Conservation (phyloP, 148 eudicot genomes). For the Chenopodium quinoa region DNA sequence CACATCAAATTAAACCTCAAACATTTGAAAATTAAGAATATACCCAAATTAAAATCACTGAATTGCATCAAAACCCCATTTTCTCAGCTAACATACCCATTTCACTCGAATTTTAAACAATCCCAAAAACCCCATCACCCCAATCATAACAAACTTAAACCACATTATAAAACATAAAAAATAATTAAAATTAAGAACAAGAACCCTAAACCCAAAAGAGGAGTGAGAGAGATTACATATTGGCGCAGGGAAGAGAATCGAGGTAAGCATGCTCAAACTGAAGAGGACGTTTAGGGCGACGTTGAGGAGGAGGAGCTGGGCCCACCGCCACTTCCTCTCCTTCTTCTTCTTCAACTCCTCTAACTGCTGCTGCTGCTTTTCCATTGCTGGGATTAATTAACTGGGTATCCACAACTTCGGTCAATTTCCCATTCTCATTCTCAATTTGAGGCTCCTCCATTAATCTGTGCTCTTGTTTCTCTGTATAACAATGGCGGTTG, state of each 20-base stretch:
- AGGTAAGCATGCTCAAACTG: constrained; percentile 93
- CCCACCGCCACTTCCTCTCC: constrained; percentile 56
- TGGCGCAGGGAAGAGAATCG: constrained; percentile 87
- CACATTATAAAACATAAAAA: background rate
- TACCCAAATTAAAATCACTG: too few species aligned
- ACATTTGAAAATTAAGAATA: background rate
- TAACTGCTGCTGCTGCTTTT: background rate
- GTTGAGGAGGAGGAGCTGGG: constrained; percentile 71
- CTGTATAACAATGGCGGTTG: background rate
- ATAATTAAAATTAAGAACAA: background rate
- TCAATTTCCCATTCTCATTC: background rate
- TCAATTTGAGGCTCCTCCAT: constrained; percentile 21
- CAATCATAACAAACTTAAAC: background rate
- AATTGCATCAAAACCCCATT: background rate
- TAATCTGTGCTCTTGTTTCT: background rate
- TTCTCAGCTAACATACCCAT: background rate
- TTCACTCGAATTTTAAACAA: background rate
- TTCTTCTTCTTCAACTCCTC: constrained; percentile 1
- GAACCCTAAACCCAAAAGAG: constrained; percentile 35
- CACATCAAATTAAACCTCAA: background rate
- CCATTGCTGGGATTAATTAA: constrained; percentile 24
- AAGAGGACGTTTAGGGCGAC: constrained; percentile 86
- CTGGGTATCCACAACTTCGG: constrained; percentile 18
- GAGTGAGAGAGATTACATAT: constrained; percentile 47
- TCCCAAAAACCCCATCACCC: background rate